Evolutionary conservation across 2,329 filamentous ascomycete species (phyloP).

Genomic region (Metarhizium humberi): DNA sequence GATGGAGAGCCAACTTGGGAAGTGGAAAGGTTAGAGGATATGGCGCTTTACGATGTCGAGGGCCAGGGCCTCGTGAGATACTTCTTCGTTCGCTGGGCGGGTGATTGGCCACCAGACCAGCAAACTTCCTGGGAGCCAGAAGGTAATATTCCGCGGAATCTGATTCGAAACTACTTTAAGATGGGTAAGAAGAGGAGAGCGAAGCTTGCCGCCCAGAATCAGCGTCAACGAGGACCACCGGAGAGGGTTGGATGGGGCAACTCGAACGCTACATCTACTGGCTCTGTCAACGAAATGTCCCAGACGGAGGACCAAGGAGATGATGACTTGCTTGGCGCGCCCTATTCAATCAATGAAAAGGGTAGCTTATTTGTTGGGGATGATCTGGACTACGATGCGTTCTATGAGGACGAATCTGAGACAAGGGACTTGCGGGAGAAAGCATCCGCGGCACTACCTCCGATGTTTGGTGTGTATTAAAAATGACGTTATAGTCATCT

Average conservation of each 20-base stretch:
- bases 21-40: constrained; percentile 35
- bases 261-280: constrained; percentile 7
- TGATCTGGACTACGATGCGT: constrained; percentile 12
- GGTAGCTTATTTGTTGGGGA: not conserved
- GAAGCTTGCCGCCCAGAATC: constrained; percentile 2
- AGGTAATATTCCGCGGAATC: constrained; percentile 32
- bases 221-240: not conserved
- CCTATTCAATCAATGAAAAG: not conserved
- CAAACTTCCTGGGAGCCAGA: constrained; percentile 52
- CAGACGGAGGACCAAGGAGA: not conserved
- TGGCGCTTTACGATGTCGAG: constrained; percentile 27
- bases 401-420: constrained; percentile 2
- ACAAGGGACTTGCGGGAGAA: not conserved
- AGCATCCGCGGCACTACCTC: not conserved
- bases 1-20: constrained; percentile 26
- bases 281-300: constrained; percentile 16
- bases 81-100: constrained; percentile 47
- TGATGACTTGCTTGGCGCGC: not conserved
- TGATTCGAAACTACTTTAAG: constrained; percentile 33
- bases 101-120: constrained; percentile 44
- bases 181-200: constrained; percentile 15
- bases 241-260: too few relatives aligned
- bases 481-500: not conserved
- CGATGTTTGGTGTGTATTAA: not conserved
- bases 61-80: constrained; percentile 27